Base-by-base conservation (phyloP, 352 stramenopile species). In the Globisporangium heterothallicum region DNA sequence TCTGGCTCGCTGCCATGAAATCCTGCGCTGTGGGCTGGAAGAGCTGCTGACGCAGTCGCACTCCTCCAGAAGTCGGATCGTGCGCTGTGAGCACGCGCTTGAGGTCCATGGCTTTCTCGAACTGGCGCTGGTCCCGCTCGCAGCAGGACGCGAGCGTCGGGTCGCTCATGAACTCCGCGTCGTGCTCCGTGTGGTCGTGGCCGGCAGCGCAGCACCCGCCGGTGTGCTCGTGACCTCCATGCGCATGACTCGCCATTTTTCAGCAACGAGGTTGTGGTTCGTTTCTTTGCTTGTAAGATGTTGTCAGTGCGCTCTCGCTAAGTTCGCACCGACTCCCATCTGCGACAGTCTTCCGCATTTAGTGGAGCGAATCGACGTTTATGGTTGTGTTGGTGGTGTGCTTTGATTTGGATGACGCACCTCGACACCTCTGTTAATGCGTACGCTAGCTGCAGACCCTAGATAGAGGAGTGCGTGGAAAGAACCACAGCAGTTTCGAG, bases 131-230 rank as follows among this genome's bases (percentile, higher is more conserved):
- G 54, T 88, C 77, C 27, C 69, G 68, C 49, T 84, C 74, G 54
- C 77, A 88, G 59, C 77, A 88, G 13, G 77, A 85, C 44, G 74
- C 67, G 30, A 88, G 57, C 19, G 77, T 88, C 18, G 77, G 77
- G 44, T 88, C 77, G 34, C 72, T 70, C 21, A 59, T 55, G 42
- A 87, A 10, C 26, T 71, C 58, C n/a, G 69, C 53, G 9, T 66
- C 54, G 24, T 64, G 38, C 24, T 74, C 59, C 38, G 6, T 71
- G 18, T 70, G 46, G n/a, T 42, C 41, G 59, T 70, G 66, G 25
- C 13, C 46, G 3, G 19, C 19, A 13, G 19, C 13, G 41, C 41
- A 46, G 41, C 41, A 46, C 19, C 14, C 24, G 24, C 41, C 41
- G 19, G 18, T 46, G 32, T 38, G 32, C 32, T 38, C 32, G 12